Conservation (phyloP, 2,329 filamentous ascomycete genomes). For the Aureobasidium zeae region DNA sequence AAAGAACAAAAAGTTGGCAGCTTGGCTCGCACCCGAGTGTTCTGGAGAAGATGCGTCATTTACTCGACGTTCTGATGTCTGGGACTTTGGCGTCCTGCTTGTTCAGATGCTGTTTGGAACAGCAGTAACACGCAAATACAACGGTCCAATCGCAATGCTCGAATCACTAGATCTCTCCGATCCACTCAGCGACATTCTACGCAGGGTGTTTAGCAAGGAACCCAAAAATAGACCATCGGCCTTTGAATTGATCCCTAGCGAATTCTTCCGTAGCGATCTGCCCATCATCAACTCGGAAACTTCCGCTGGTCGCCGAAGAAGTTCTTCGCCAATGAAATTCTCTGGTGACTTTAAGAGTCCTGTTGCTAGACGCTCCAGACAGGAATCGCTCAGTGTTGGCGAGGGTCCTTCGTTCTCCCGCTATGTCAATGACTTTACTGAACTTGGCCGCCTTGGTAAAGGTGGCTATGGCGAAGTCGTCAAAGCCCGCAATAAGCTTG, state of each 20-base stretch:
- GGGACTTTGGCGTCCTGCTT: constrained; percentile 87
- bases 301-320: constrained; percentile 10
- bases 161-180: constrained; percentile 63
- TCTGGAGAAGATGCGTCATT: constrained; percentile 35
- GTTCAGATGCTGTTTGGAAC: constrained; percentile 90
- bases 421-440: constrained; percentile 82
- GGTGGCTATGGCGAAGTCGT: constrained; percentile 96
- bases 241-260: constrained; percentile 57
- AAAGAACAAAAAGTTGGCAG: constrained; percentile 34
- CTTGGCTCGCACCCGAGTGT: constrained; percentile 21
- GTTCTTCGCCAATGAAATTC: constrained; percentile 14
- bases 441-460: constrained; percentile 79
- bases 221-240: constrained; percentile 76
- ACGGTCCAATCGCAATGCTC: constrained; percentile 66
- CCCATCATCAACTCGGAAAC: constrained; percentile 29
- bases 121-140: constrained; percentile 64
- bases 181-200: constrained; percentile 68
- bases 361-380: constrained; percentile 23
- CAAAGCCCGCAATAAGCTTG: constrained; percentile 87
- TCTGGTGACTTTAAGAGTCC: constrained; percentile 22
- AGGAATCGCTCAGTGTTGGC: constrained; percentile 24
- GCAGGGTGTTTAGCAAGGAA: constrained; percentile 76
- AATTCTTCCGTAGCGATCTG: constrained; percentile 44
- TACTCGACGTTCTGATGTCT: constrained; percentile 78
- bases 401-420: constrained; percentile 46